Conservation (phyloP, 768 basidiomycete species). For the Boletus sp. region DNA sequence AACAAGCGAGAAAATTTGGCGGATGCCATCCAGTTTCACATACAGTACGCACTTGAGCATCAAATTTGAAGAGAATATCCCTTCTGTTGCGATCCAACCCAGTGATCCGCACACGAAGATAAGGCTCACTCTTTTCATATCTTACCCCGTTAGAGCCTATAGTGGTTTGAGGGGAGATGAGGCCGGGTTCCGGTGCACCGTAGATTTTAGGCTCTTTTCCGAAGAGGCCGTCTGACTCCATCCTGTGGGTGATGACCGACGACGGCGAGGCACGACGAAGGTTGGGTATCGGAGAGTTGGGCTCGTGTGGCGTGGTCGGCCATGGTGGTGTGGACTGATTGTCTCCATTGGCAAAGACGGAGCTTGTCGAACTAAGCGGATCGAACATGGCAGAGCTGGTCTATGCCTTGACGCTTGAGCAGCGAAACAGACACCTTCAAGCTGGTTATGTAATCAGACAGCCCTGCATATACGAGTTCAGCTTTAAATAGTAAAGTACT, state of each 20-base stretch:
- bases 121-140: conserved; percentile 77
- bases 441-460: conserved; percentile 16
- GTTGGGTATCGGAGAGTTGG: conserved; percentile 68
- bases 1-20: not conserved
- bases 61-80: conserved; percentile 90
- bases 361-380: conserved; percentile 58
- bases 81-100: conserved; percentile 92
- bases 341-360: conserved; percentile 51
- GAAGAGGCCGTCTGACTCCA: conserved; percentile 56
- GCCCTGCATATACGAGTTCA: not conserved
- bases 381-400: conserved; percentile 53
- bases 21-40: not conserved
- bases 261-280: conserved; percentile 61
- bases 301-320: conserved; percentile 77
- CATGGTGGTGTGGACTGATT: conserved; percentile 55
- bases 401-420: not conserved
- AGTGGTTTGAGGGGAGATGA: conserved; percentile 71
- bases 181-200: conserved; percentile 78
- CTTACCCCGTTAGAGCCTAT: conserved; percentile 63
- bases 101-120: conserved; percentile 85
- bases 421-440: not conserved
- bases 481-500: not conserved
- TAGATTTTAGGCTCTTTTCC: conserved; percentile 85
- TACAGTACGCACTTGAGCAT: conserved; percentile 70
- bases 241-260: conserved; percentile 44